These are phyloP conservation scores for Lasiosphaeria miniovina DNA, from an alignment of 495 filamentous ascomycete species.

Conservation along the genomic window DNA sequence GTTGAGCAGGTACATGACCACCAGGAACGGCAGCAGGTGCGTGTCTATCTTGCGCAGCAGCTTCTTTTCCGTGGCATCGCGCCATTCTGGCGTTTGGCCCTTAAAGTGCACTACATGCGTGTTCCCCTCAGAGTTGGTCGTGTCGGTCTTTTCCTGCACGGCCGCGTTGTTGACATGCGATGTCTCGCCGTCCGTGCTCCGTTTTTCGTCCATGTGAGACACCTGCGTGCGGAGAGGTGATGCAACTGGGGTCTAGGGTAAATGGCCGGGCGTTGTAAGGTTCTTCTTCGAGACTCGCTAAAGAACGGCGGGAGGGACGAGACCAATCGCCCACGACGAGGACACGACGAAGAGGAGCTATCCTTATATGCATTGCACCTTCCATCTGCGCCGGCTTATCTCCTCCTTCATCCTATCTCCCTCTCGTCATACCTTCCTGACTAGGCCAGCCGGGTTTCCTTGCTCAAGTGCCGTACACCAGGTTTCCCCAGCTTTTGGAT, in stretches of 20 bases:
- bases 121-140: not conserved
- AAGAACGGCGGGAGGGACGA: too few relatives aligned
- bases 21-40: conserved; percentile 41
- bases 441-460: too few relatives aligned
- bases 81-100: conserved; percentile 26
- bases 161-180: too few relatives aligned
- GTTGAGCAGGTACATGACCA: conserved; percentile 45
- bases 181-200: too few relatives aligned
- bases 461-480: too few relatives aligned
- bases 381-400: not conserved
- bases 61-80: conserved; percentile 19
- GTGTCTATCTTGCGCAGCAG: conserved; percentile 41
- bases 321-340: too few relatives aligned
- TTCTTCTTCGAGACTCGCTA: too few relatives aligned
- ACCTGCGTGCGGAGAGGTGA: too few relatives aligned
- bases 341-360: not conserved
- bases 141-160: not conserved
- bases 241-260: too few relatives aligned
- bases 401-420: not conserved
- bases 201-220: too few relatives aligned
- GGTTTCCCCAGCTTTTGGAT: too few relatives aligned
- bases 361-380: not conserved
- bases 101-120: conserved; percentile 21
- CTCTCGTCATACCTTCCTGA: not conserved
- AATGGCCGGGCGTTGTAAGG: too few relatives aligned